Evolutionary conservation across 371 early-diverging fungal genomes (phyloP).

Genomic region (Sporodiniella umbellata): DNA sequence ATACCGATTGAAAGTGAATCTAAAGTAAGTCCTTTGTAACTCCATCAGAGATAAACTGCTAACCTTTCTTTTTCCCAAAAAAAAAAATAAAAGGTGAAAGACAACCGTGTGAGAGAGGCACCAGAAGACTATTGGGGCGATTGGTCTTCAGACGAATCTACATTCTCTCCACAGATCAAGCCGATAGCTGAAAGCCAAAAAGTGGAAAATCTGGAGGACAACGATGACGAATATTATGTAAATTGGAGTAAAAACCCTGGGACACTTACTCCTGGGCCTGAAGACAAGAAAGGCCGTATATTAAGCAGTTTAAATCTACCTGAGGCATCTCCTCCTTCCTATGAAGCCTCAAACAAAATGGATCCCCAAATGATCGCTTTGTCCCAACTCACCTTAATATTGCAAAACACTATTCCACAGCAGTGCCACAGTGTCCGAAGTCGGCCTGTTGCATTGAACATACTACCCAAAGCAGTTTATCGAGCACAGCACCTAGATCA

Average conservation of each 20-base stretch:
- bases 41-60: slow-evolving; percentile 32
- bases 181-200: slow-evolving; percentile 7
- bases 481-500: slow-evolving; percentile 29
- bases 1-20: not conserved
- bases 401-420: too few species aligned
- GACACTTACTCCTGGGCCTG: slow-evolving; percentile 32
- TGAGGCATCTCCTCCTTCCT: too few species aligned
- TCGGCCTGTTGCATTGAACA: too few species aligned
- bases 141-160: slow-evolving; percentile 48
- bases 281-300: slow-evolving; percentile 50
- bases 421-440: too few species aligned
- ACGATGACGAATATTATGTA: slow-evolving; percentile 40
- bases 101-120: too few species aligned
- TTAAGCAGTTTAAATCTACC: slow-evolving; percentile 32
- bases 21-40: slow-evolving; percentile 20
- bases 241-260: slow-evolving; percentile 35
- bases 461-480: slow-evolving; percentile 25
- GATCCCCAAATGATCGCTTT: too few species aligned
- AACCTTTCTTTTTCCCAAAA: slow-evolving; percentile 5
- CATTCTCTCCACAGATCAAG: too few species aligned
- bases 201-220: slow-evolving; percentile 10
- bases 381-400: too few species aligned
- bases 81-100: slow-evolving; percentile 6
- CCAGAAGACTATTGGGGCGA: slow-evolving; percentile 51
- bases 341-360: too few species aligned